phyloP scores from a whole-genome alignment of 345 rosid species.

The Arabidopsis arenosa region DNA sequence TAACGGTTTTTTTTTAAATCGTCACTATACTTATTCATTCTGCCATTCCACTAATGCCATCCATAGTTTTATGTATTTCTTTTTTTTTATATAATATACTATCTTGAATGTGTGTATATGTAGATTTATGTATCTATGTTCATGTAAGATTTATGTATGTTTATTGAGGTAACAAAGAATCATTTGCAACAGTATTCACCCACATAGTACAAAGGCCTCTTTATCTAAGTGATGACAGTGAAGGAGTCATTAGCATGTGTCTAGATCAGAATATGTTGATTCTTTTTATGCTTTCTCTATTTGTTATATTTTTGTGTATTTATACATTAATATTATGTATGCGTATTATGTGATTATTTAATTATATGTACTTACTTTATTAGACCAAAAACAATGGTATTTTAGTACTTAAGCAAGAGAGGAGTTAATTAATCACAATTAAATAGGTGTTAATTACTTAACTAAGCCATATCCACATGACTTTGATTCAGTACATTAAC shows the following conservation, averaged over 20 bases:
- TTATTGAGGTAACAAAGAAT: slow-evolving; percentile 28
- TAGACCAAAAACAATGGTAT: slow-evolving; percentile 9
- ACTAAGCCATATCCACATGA: slow-evolving; percentile 21
- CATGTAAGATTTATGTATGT: not conserved
- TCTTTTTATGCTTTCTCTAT: slow-evolving; percentile 38
- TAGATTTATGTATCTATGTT: slow-evolving; percentile 10
- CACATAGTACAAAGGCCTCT: slow-evolving; percentile 35
- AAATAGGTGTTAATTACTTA: slow-evolving; percentile 34
- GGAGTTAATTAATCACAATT: slow-evolving; percentile 29
- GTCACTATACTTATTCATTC: not conserved
- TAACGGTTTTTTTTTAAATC: not conserved
- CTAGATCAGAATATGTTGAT: slow-evolving; percentile 41
- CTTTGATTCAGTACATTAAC: too few species aligned
- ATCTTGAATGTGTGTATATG: slow-evolving; percentile 1
- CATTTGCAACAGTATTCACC: slow-evolving; percentile 40
- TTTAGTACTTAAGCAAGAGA: slow-evolving; percentile 13
- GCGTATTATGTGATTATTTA: slow-evolving; percentile 16
- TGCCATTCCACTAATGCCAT: too few species aligned
- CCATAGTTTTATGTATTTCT: too few species aligned
- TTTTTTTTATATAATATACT: too few species aligned
- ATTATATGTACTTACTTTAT: slow-evolving; percentile 29
- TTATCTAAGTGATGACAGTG: slow-evolving; percentile 43
- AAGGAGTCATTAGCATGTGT: slow-evolving; percentile 48
- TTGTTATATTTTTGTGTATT: not conserved
- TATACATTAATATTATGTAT: not conserved